A percentile compares a stretch with the other conserved stretches of the same genome.
Evolutionary conservation across 345 rosid species (phyloP).

Genomic region (Euphorbia lathyris): DNA sequence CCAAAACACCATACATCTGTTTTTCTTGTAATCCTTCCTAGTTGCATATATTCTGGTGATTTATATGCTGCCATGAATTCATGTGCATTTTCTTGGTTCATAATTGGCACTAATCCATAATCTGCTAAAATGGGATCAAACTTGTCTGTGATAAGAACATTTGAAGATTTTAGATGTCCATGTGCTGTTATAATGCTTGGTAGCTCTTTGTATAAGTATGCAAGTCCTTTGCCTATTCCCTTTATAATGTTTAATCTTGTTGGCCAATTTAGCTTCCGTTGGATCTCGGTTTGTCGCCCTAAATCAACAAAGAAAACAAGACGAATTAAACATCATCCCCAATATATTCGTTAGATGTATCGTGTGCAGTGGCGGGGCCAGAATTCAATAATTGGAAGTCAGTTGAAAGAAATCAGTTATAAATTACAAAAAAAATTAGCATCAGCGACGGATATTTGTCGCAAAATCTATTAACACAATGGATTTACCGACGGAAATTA

Average conservation of each 20-base stretch:
- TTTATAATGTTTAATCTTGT: conserved; percentile 61
- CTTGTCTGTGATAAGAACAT: conserved; percentile 53
- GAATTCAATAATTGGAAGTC: too few relatives aligned
- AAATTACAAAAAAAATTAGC: too few relatives aligned
- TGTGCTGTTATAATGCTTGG: conserved; percentile 74
- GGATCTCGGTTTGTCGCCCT: conserved; percentile 52
- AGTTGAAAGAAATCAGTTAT: too few relatives aligned
- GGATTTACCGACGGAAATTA: neutral
- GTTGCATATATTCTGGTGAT: conserved; percentile 70
- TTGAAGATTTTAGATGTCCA: conserved; percentile 91
- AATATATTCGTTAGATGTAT: too few relatives aligned
- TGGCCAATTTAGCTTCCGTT: conserved; percentile 67
- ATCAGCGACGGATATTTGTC: too few relatives aligned
- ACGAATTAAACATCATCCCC: neutral
- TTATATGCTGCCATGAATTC: conserved; percentile 85
- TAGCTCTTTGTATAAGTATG: conserved; percentile 58
- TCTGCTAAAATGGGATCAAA: conserved; percentile 65
- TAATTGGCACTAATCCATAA: conserved; percentile 66
- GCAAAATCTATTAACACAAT: too few relatives aligned
- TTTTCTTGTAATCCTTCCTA: conserved; percentile 70
- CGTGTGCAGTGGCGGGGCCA: neutral
- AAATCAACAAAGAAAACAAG: neutral
- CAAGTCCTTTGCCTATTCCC: conserved; percentile 71
- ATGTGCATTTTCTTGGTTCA: conserved; percentile 73
- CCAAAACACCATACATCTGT: conserved; percentile 90